Conservation (phyloP, 306 rosid genomes). For the Carpinus fangiana region DNA sequence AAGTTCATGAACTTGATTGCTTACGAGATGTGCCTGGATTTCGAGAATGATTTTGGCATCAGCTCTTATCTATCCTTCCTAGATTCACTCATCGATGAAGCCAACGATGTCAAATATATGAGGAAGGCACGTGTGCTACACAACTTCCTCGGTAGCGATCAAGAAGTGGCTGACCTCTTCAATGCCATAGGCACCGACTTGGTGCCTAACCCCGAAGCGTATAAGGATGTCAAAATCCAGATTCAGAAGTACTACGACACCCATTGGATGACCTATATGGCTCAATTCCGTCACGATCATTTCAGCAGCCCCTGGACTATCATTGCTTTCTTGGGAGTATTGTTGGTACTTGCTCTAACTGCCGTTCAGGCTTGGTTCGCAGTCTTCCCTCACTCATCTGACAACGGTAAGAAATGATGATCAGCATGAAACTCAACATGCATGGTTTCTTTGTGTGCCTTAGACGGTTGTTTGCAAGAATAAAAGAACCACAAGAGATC, state of each 20-base stretch:
- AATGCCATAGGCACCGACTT: conserved; percentile 27
- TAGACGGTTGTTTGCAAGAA: no score
- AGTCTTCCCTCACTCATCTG: background rate
- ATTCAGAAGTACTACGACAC: background rate
- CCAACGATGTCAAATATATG: conserved; percentile 29
- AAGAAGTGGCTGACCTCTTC: conserved; percentile 33
- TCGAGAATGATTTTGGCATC: conserved; percentile 24
- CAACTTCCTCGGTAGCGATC: conserved; percentile 38
- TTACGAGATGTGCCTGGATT: conserved; percentile 45
- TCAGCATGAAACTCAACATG: no score
- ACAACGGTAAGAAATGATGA: background rate
- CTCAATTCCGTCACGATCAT: conserved; percentile 7
- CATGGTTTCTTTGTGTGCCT: no score
- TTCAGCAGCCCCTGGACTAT: conserved; percentile 38
- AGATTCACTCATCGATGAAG: conserved; percentile 40
- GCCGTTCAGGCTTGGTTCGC: conserved; percentile 8
- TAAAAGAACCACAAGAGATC: no score
- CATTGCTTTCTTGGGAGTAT: conserved; percentile 13
- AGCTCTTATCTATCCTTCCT: conserved; percentile 31
- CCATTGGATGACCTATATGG: conserved; percentile 28
- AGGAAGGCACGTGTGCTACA: conserved; percentile 18
- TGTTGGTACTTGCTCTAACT: background rate
- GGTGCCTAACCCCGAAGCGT: background rate
- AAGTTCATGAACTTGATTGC: conserved; percentile 37
- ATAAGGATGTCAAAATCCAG: accelerated